phyloP scores from a whole-genome alignment of 2,329 filamentous ascomycete species.

The Graphiopsis chlorocephala region DNA sequence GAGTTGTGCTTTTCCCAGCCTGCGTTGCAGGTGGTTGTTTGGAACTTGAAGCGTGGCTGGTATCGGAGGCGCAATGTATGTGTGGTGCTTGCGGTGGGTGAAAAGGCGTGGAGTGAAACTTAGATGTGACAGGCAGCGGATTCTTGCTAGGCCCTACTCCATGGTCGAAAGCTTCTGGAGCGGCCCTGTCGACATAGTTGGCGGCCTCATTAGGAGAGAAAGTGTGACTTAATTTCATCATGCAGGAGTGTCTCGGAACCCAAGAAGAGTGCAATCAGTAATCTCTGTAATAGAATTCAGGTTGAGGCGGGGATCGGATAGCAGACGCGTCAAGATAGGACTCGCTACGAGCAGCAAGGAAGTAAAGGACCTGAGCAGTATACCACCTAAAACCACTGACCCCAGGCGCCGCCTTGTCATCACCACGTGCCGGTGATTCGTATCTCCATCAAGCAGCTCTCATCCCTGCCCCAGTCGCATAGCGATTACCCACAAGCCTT shows the following conservation, averaged over 20 bases:
- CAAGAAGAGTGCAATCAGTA: not conserved
- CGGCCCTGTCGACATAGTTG: not conserved
- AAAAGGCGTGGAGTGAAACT: not conserved
- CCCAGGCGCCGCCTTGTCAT: not conserved
- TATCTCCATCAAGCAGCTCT: not conserved
- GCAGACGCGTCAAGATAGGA: not conserved
- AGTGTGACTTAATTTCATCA: not conserved
- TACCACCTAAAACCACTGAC: not conserved
- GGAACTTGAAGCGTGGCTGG: not conserved
- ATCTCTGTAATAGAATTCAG: not conserved
- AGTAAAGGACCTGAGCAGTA: not conserved
- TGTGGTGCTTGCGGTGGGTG: not conserved
- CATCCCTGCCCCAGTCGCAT: not conserved
- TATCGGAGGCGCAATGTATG: not conserved
- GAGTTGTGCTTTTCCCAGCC: not conserved
- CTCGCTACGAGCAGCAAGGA: not conserved
- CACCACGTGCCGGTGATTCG: not conserved
- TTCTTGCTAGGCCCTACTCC: not conserved
- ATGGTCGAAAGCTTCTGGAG: not conserved
- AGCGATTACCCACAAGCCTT: not conserved
- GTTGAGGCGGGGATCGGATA: not conserved
- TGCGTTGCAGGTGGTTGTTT: not conserved
- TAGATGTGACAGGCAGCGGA: not conserved
- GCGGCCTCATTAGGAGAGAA: not conserved
- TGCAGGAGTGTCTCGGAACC: not conserved